Evolutionary conservation across 495 filamentous ascomycete genomes (phyloP), one percentile per base, ranked within the genome.

Genomic region (Poronia punctata): DNA sequence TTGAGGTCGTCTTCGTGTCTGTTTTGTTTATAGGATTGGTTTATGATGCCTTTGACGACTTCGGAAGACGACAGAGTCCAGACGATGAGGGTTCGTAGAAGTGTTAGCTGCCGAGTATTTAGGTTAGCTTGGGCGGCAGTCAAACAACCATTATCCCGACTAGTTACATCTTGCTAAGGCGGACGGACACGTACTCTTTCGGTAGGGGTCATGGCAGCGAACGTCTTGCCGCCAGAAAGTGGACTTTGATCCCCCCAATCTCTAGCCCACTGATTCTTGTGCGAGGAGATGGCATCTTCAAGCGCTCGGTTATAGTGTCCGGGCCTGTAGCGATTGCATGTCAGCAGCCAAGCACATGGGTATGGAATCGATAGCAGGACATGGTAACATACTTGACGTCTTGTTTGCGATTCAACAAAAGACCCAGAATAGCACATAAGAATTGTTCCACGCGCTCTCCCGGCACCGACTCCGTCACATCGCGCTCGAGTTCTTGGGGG

Each of bases 321-420:
- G 42, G 81, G 72, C 52, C 84, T 88, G 54, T 42, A 37, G 11
- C 31, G 12, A 42, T 8, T 12, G 1, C 19, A 8, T 19, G 22
- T 45, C 5, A 45, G 42, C 15, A 10, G 16, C 14, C 15, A 16
- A 29, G 27, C 21, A 17, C 20, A 42, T 12, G 26, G 22, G 17
- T 20, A 31, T 4, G 12, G 9, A 6, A 14, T 11, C 5, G 9
- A 43, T 23, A 17, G 27, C 40, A 30, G 49, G 64, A 57, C 52
- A 53, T 52, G 42, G 48, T 46, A 46, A 71, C 88, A 65, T 78
- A 98, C 92, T 97, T 94, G 53, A 97, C 84, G 68, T 92, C 84
- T 56, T 98, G 95, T 72, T 97, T 97, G 53, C 92, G 79, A 56
- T 98, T 98, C 48, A 97, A 72, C 38, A 95, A 75, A 56, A 97